Evolutionary conservation across 163 green algal genomes (phyloP), one percentile per base, ranked within the genome.

Genomic region (Scenedesmus sp.): DNA sequence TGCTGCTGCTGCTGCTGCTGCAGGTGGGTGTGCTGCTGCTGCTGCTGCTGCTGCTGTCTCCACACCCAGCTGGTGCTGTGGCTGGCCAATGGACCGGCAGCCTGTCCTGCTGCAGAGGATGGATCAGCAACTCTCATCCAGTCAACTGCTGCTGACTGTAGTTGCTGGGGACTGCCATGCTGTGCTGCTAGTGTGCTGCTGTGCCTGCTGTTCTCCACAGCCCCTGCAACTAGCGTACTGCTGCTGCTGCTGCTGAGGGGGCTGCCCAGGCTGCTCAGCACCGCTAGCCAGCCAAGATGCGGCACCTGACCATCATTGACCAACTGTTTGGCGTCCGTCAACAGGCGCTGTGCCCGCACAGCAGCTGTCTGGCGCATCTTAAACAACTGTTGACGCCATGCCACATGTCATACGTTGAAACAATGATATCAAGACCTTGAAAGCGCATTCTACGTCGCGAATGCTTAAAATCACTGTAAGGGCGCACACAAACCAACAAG

Each of bases 271-370:
- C 56, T 74, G 20, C 34, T 23, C 4, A 86, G 52, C 81, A 86
- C 15, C n/a, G 81, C 46, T n/a, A 86, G 81, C 81, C 81, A 86
- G 56, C 81, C 81, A 46, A 20, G 10, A 52, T 86, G 81, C 54
- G 56, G 81, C 81, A 13, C 15, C 16, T 86, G 81, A 56, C n/a
- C 16, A 16, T 13, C 3, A 57, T 8, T 18, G 20, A 76, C 13
- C 4, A 6, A 26, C 20, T 59, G 7, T 7, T 2, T 74, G 23
- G 18, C 10, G 18, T 9, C 15, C 4, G 23, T 52, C 8, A 60
- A 1, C 4, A n/a, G n/a, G 81, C 34, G 15, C 52, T 46, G 4
- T 86, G 81, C 13, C 46, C n/a, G 81, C 9, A 52, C 34, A 66
- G 34, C 52, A 56, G 56, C 23, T 4, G 52, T 86, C 66, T 23